Base-by-base conservation (phyloP, 2,329 filamentous ascomycete species). In the Hymenoscyphus repandus region DNA sequence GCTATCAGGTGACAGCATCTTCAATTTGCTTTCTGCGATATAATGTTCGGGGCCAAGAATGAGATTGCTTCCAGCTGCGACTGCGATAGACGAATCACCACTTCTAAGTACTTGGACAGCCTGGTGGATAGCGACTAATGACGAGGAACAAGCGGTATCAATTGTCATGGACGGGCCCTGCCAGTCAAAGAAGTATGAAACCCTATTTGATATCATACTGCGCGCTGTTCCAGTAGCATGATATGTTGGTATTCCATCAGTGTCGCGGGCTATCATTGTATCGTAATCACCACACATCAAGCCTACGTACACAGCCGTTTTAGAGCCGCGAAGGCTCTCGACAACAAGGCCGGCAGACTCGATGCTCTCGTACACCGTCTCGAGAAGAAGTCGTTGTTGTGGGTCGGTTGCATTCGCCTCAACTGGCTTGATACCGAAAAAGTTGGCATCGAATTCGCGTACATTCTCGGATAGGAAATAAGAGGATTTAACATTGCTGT, bases 141-240 rank as follows among this genome's bases (percentile, higher is more conserved):
- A 66, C 3, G 63, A 64, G 0, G 67, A 69, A 45, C 70, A 72
- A 1, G 68, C 70, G 3, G 70, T 71, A 40, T 72, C 69, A 13
- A 72, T 58, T 1, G 66, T 69, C 40, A 69, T 59, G 51, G 68
- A 70, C 0, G 69, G 64, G 0, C 70, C 70, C 6, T 57, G 55
- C 38, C 70, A 53, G 46, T 73, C 62, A 49, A 69, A 74, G 51
- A 64, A 71, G 64, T 67, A 74, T 38, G 67, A 70, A 13, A 75
- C 56, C 2, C 72, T 64, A 50, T 74, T 74, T 0, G 71, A 58
- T 3, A 70, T 31, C 2, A 72, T 64, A 5, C 58, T 62, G 10
- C 58, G 50, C 3, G 54, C 59, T 1, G 57, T 60, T 1, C 71
- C 70, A 0, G 64, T 68, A 1, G 62, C 63, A 1, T 65, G 58